Conservation (phyloP, 768 basidiomycete genomes). For the Multifurca ochricompacta region DNA sequence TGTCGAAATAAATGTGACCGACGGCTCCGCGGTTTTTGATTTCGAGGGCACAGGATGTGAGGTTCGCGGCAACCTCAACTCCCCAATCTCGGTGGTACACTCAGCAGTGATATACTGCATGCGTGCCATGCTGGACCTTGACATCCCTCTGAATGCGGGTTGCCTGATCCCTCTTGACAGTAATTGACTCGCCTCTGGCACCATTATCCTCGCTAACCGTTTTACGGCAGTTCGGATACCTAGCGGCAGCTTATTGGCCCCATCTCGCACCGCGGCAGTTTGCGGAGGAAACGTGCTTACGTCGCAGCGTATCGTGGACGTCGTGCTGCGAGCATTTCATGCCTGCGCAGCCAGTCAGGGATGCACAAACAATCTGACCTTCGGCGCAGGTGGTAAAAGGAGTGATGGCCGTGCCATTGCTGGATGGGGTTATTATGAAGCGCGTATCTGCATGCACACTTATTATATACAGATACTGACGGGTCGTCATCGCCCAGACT, state of each 20-base stretch:
- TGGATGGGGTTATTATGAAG: conserved; percentile 91
- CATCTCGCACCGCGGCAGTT: conserved; percentile 81
- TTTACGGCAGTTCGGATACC: conserved; percentile 63
- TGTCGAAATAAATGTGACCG: conserved; percentile 66
- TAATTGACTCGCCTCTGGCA: conserved; percentile 29
- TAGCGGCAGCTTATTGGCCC: conserved; percentile 65
- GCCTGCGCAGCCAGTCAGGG: conserved; percentile 91
- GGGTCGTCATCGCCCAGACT: conserved; percentile 42
- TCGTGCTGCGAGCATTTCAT: conserved; percentile 86
- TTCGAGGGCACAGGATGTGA: conserved; percentile 80
- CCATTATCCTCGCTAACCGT: conserved; percentile 11
- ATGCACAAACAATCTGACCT: conserved; percentile 89
- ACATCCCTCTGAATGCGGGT: conserved; percentile 91
- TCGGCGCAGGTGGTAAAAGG: conserved; percentile 83
- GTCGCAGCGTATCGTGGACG: conserved; percentile 90
- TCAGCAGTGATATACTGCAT: conserved; percentile 87
- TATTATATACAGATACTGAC: neutral
- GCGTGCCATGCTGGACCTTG: conserved; percentile 75
- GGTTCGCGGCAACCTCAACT: conserved; percentile 77
- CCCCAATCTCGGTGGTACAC: conserved; percentile 80
- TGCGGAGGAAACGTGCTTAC: conserved; percentile 92
- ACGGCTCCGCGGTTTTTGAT: conserved; percentile 77
- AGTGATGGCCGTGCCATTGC: conserved; percentile 63
- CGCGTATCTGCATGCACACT: conserved; percentile 24
- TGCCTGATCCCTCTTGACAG: conserved; percentile 82